A percentile compares a stretch with the other conserved stretches of the same genome.
phyloP scores from a whole-genome alignment of 108 stramenopile species.

The Cylindrotheca fusiformis region DNA sequence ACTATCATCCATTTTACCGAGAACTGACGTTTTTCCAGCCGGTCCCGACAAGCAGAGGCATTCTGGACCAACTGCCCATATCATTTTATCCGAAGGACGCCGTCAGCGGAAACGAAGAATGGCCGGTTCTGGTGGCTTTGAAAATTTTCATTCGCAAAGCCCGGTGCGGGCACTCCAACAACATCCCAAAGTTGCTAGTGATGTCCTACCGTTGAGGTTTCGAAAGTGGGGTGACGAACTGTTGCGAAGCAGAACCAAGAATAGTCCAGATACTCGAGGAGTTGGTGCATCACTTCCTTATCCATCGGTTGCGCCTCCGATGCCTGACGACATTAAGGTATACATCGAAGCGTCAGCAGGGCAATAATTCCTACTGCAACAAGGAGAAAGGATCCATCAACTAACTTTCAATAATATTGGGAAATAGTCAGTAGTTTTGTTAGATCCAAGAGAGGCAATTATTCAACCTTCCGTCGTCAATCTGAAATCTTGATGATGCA shows the following conservation, averaged over 20 bases:
- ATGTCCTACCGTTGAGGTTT: neutral
- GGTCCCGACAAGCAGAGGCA: neutral
- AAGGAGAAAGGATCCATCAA: too few species aligned
- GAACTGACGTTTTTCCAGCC: neutral
- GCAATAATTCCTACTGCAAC: neutral
- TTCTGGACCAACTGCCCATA: neutral
- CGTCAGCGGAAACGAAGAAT: neutral
- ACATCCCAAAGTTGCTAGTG: neutral
- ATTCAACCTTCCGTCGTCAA: too few species aligned
- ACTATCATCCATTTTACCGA: neutral
- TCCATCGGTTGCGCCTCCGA: neutral
- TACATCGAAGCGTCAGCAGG: neutral
- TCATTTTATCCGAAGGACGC: neutral
- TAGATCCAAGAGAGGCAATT: too few species aligned
- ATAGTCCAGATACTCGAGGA: neutral
- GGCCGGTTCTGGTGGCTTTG: too few species aligned
- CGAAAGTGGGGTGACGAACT: slow-evolving; percentile 27
- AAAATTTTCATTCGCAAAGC: too few species aligned
- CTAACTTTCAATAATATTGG: too few species aligned
- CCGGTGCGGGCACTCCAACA: neutral
- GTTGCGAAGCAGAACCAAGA: neutral
- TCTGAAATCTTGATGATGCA: too few species aligned
- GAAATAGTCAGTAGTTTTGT: too few species aligned
- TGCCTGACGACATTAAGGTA: neutral
- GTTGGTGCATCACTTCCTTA: neutral